Percentiles rank a stretch among this genome's conserved stretches.
These are phyloP conservation scores for Wilcoxina mikolae DNA, from an alignment of 495 filamentous ascomycete species.

Conservation along the genomic window DNA sequence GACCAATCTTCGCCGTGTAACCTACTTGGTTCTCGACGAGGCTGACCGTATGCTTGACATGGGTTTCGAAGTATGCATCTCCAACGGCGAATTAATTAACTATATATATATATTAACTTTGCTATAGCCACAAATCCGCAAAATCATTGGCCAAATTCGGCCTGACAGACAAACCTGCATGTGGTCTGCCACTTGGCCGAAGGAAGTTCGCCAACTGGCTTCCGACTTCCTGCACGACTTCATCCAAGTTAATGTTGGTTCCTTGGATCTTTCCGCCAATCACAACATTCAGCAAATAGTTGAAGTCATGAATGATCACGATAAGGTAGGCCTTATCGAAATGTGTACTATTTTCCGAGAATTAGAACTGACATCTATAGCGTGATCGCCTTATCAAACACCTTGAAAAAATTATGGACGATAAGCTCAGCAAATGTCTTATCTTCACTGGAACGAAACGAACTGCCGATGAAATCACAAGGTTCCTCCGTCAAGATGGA, in stretches of 20 bases:
- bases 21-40: constrained; percentile 80
- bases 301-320: constrained; percentile 85
- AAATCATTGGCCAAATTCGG: constrained; percentile 80
- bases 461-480: constrained; percentile 94
- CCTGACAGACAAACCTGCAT: constrained; percentile 98
- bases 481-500: constrained; percentile 95
- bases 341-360: neutral
- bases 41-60: constrained; percentile 86
- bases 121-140: constrained; percentile 22
- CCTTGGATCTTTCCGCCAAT: constrained; percentile 90
- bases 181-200: constrained; percentile 99
- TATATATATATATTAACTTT: constrained; percentile 39
- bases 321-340: constrained; percentile 53
- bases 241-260: constrained; percentile 99
- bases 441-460: constrained; percentile 98
- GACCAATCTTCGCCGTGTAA: constrained; percentile 95
- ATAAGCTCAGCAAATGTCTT: constrained; percentile 80
- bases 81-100: constrained; percentile 50
- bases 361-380: constrained; percentile 63
- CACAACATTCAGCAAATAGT: constrained; percentile 97
- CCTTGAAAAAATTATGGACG: constrained; percentile 95
- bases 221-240: constrained; percentile 88
- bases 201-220: constrained; percentile 94
- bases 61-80: constrained; percentile 53
- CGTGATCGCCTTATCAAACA: constrained; percentile 93